These are phyloP conservation scores for Sugiyamaella castrensis DNA, from an alignment of 1,139 yeast genomes.

Conservation along the genomic window DNA sequence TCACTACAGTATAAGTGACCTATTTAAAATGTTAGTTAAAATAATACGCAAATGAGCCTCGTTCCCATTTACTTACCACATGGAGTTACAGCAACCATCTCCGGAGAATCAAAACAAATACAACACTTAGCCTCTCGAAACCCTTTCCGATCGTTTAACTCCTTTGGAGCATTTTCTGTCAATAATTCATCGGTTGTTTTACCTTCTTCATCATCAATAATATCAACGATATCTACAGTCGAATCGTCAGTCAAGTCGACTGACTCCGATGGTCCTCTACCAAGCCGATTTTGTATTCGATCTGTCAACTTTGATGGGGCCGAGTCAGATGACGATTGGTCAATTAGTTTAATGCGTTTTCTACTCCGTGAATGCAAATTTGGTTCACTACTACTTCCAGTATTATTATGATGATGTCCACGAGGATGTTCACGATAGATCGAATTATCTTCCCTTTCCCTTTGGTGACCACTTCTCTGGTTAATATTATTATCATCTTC, in stretches of 20 bases:
- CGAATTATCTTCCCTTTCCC: not conserved
- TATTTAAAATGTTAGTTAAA: not conserved
- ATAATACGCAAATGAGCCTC: not conserved
- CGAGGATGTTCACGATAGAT: not conserved
- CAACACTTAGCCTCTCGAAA: slow-evolving; percentile 31
- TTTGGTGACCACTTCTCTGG: not conserved
- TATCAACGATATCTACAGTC: slow-evolving; percentile 8
- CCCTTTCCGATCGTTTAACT: slow-evolving; percentile 20
- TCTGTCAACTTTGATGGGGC: too few species aligned
- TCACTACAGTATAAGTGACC: slow-evolving; percentile 38
- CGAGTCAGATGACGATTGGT: too few species aligned
- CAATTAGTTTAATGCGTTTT: too few species aligned
- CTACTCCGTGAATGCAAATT: too few species aligned
- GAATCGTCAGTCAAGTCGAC: slow-evolving; percentile 10
- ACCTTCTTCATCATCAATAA: slow-evolving; percentile 11
- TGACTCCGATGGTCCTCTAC: slow-evolving; percentile 8
- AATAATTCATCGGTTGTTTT: slow-evolving; percentile 12
- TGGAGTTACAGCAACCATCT: slow-evolving; percentile 35
- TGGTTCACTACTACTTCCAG: too few species aligned
- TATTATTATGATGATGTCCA: not conserved
- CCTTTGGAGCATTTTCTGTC: slow-evolving; percentile 20
- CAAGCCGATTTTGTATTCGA: slow-evolving; percentile 1
- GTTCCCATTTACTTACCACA: slow-evolving; percentile 29
- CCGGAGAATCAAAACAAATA: slow-evolving; percentile 38
- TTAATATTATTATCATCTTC: not conserved